Evolutionary conservation across 257 asterid species (phyloP), one percentile per base, ranked within the genome.

Genomic region (Nicotiana otophora): DNA sequence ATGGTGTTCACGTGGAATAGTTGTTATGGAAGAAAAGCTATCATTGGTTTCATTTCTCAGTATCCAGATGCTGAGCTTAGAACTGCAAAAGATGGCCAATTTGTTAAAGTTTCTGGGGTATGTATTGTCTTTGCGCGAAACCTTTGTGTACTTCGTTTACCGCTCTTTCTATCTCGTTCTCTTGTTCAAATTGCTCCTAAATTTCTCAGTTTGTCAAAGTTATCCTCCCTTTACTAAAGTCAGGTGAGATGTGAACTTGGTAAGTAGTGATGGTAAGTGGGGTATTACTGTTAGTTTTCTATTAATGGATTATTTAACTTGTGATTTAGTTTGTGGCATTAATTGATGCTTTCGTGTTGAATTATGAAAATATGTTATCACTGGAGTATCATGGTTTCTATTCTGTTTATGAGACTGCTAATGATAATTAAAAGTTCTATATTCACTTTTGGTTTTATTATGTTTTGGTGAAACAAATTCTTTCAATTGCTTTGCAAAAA

Each of bases 91-190:
- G 90, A 91, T 62, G 98, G 98, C 53, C 95, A 94, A 78, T 94
- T 86, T 79, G 97, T 94, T 83, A 94, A 94, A 85, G 97, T 94
- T 83, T 90, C 98, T 5, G 98, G 98, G 92, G 98, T 94, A 90
- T 78, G 97, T 82, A 62, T 77, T 76, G 60, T 70, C 80, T 77
- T 17, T 60, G 78, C 8, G 70, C 68, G 54, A 16, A 69, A 58
- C 36, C 12, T 70, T 70, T 70, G 60, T 11, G 60, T 10, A 70
- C 60, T 31, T 63, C 69, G 19, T 65, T 65, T 65, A 16, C 7
- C 42, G 20, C 74, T 15, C 74, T 42, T 70, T 54, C 78, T 70
- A 70, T 70, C 36, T 42, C 36, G 46, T 42, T 70, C 34, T n/a
- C 60, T 6, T 28, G 12, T n/a, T n/a, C 23, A 20, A 0, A 39